phyloP scores from a whole-genome alignment of 805 yeast genomes.

The Ogataea allantospora region DNA sequence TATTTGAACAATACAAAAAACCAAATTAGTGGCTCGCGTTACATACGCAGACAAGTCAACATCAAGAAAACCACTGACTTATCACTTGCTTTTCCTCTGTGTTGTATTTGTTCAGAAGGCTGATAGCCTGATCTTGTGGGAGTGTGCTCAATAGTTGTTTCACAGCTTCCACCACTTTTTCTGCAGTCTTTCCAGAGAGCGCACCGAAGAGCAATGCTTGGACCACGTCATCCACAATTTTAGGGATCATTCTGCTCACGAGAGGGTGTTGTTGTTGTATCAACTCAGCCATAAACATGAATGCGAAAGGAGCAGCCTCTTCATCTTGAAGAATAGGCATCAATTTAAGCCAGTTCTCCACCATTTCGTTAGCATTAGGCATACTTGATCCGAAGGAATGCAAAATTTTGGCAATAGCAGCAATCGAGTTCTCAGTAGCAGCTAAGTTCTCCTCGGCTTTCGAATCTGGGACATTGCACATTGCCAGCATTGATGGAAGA shows the following conservation, averaged over 20 bases:
- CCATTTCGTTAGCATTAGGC: constrained; percentile 60
- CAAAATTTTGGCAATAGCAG: constrained; percentile 81
- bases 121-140: constrained; percentile 69
- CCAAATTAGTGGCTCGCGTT: constrained; percentile 2
- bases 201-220: constrained; percentile 72
- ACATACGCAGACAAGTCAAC: constrained; percentile 6
- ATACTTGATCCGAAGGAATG: constrained; percentile 57
- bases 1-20: constrained; percentile 5
- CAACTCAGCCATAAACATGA: constrained; percentile 69
- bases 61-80: constrained; percentile 29
- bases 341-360: constrained; percentile 74
- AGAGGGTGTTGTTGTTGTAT: constrained; percentile 65
- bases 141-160: constrained; percentile 61
- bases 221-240: constrained; percentile 64
- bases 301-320: constrained; percentile 85
- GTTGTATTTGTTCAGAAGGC: constrained; percentile 59
- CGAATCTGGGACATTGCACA: constrained; percentile 75
- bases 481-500: constrained; percentile 71
- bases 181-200: constrained; percentile 70
- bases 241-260: constrained; percentile 51
- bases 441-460: constrained; percentile 78
- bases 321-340: constrained; percentile 83
- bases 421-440: constrained; percentile 84
- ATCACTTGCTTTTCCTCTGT: constrained; percentile 58
- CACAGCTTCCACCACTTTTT: constrained; percentile 56